Percentiles rank a stretch among this genome's conserved stretches.
Evolutionary conservation across 2,329 filamentous ascomycete species (phyloP).

Genomic region (Aspergillus aculeatinus): DNA sequence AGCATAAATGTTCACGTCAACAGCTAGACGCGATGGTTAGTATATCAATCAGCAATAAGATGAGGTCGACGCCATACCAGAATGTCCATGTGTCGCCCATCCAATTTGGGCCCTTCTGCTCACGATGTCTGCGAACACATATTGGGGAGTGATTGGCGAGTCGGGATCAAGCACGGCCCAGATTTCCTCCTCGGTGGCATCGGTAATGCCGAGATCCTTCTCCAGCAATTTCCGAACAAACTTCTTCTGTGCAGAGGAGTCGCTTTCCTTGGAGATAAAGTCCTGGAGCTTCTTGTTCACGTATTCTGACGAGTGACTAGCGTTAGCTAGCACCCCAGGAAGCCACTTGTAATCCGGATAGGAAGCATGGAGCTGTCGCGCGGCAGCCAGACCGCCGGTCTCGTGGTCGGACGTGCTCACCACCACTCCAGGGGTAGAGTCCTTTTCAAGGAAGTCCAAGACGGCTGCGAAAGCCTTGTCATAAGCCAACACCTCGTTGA

Average conservation of each 20-base stretch:
- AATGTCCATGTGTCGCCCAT: slow-evolving; percentile 93
- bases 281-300: slow-evolving; percentile 62
- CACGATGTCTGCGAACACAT: slow-evolving; percentile 77
- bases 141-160: slow-evolving; percentile 57
- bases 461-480: slow-evolving; percentile 82
- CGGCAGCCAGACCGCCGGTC: slow-evolving; percentile 82
- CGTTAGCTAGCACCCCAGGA: slow-evolving; percentile 76
- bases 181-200: slow-evolving; percentile 72
- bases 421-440: slow-evolving; percentile 70
- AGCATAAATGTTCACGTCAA: slow-evolving; percentile 95
- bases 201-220: slow-evolving; percentile 71
- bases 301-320: slow-evolving; percentile 71
- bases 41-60: neutral
- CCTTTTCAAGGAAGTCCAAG: slow-evolving; percentile 77
- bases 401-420: slow-evolving; percentile 95
- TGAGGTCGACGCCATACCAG: slow-evolving; percentile 39
- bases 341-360: slow-evolving; percentile 78
- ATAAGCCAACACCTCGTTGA: slow-evolving; percentile 92
- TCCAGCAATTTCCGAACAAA: slow-evolving; percentile 71
- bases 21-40: slow-evolving; percentile 52
- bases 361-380: slow-evolving; percentile 64
- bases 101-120: slow-evolving; percentile 85
- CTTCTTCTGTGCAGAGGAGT: slow-evolving; percentile 50
- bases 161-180: slow-evolving; percentile 58
- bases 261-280: slow-evolving; percentile 52